Evolutionary conservation across 2,329 filamentous ascomycete species (phyloP).

Genomic region (Ascochyta rabiei): DNA sequence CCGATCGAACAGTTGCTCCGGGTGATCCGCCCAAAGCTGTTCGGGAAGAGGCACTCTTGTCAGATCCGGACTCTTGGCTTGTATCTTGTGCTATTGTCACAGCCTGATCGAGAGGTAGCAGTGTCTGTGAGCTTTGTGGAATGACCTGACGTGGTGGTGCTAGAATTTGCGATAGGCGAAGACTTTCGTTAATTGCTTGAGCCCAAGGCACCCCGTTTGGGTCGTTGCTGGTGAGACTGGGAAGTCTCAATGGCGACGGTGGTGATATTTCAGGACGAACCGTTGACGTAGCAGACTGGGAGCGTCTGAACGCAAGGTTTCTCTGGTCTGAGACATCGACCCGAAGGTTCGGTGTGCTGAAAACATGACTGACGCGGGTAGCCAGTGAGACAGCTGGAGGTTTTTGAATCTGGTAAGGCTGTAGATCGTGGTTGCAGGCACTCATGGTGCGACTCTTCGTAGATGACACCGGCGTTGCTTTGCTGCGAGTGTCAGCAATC

Average conservation of each 20-base stretch:
- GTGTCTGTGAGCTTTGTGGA: slow-evolving; percentile 19
- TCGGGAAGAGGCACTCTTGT: neutral
- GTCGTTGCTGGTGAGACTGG: slow-evolving; percentile 35
- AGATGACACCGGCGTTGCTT: slow-evolving; percentile 34
- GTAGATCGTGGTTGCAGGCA: slow-evolving; percentile 15
- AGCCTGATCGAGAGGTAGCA: neutral
- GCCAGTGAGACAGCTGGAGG: slow-evolving; percentile 22
- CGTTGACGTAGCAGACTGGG: slow-evolving; percentile 41
- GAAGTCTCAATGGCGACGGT: slow-evolving; percentile 32
- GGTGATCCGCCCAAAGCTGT: neutral
- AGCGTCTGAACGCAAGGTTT: slow-evolving; percentile 33
- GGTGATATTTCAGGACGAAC: slow-evolving; percentile 24
- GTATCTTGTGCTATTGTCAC: neutral
- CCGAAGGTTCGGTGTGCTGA: slow-evolving; percentile 41
- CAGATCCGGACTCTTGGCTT: neutral
- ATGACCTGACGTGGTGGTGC: slow-evolving; percentile 21
- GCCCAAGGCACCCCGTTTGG: slow-evolving; percentile 35
- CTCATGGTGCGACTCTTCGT: slow-evolving; percentile 20
- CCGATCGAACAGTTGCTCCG: neutral
- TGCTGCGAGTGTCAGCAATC: slow-evolving; percentile 28
- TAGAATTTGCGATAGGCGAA: slow-evolving; percentile 39
- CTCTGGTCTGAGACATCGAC: slow-evolving; percentile 18
- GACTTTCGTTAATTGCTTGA: slow-evolving; percentile 35
- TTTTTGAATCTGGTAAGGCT: slow-evolving; percentile 33
- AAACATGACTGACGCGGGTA: slow-evolving; percentile 30